phyloP scores from a whole-genome alignment of 2,329 filamentous ascomycete species.

The Beauveria varroae region DNA sequence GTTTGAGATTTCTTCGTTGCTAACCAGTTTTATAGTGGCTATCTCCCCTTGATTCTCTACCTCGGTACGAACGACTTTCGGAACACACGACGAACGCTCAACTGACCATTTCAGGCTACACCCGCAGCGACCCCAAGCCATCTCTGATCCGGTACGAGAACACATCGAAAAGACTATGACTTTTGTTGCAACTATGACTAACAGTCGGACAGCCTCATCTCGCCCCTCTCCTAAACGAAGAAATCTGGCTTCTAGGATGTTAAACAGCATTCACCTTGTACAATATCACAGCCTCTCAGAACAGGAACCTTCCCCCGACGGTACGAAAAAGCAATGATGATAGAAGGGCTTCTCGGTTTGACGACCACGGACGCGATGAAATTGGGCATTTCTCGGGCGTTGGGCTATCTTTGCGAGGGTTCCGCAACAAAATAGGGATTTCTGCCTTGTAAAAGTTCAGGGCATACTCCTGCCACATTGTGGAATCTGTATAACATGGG shows the following conservation, averaged over 20 bases:
- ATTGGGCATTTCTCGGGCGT: conserved; percentile 1
- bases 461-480: not conserved
- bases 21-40: conserved; percentile 59
- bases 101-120: conserved; percentile 61
- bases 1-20: conserved; percentile 13
- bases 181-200: conserved; percentile 17
- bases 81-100: not conserved
- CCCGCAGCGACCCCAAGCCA: conserved; percentile 85
- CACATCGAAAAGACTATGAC: too few relatives aligned
- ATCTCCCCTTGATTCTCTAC: conserved; percentile 93
- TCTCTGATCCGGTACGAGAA: conserved; percentile 50
- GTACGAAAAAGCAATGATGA: not conserved
- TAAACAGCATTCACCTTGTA: not conserved
- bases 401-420: not conserved
- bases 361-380: not conserved
- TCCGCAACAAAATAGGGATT: not conserved
- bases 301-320: not conserved
- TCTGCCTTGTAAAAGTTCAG: not conserved
- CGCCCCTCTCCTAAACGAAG: conserved; percentile 50
- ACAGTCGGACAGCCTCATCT: conserved; percentile 44
- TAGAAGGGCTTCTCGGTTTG: not conserved
- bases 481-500: conserved; percentile 8
- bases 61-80: conserved; percentile 55
- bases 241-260: not conserved
- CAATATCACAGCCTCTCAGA: not conserved